These are phyloP conservation scores for Lanmaoa pseudosensibilis DNA, from an alignment of 768 basidiomycete genomes.

Conservation along the genomic window DNA sequence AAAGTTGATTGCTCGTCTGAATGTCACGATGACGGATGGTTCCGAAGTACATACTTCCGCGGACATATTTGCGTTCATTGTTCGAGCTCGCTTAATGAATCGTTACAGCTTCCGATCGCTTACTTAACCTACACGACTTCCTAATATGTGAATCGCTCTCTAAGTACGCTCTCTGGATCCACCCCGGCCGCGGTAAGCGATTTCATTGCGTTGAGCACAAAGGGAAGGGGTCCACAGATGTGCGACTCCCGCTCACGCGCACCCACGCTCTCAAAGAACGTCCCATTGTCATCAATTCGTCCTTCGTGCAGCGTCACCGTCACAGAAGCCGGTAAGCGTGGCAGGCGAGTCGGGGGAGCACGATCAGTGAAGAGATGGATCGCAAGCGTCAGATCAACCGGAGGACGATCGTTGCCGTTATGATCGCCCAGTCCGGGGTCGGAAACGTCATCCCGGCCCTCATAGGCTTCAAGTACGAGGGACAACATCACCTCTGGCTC, in stretches of 20 bases:
- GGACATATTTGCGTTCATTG: neutral
- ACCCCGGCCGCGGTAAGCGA: constrained; percentile 25
- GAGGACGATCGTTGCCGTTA: neutral
- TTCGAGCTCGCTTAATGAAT: neutral
- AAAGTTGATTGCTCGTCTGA: neutral
- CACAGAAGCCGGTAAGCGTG: constrained; percentile 8
- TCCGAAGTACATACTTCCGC: neutral
- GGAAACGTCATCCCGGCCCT: neutral
- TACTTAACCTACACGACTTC: neutral
- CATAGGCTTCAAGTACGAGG: constrained; percentile 38
- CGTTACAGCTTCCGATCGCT: neutral
- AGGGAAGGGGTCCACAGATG: constrained; percentile 28
- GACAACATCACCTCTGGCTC: constrained; percentile 53
- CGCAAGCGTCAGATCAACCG: constrained; percentile 16
- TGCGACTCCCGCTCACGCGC: constrained; percentile 18
- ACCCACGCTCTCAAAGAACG: constrained; percentile 19
- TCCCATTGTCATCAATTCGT: constrained; percentile 18
- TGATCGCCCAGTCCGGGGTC: neutral
- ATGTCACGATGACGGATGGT: neutral
- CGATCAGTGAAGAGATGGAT: constrained; percentile 19
- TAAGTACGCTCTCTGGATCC: constrained; percentile 21
- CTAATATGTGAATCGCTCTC: constrained; percentile 30
- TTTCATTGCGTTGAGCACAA: constrained; percentile 23
- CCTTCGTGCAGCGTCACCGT: constrained; percentile 16
- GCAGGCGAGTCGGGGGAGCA: neutral